phyloP scores from a whole-genome alignment of 2,329 filamentous ascomycete genomes.

The Aspergillus clavatus region DNA sequence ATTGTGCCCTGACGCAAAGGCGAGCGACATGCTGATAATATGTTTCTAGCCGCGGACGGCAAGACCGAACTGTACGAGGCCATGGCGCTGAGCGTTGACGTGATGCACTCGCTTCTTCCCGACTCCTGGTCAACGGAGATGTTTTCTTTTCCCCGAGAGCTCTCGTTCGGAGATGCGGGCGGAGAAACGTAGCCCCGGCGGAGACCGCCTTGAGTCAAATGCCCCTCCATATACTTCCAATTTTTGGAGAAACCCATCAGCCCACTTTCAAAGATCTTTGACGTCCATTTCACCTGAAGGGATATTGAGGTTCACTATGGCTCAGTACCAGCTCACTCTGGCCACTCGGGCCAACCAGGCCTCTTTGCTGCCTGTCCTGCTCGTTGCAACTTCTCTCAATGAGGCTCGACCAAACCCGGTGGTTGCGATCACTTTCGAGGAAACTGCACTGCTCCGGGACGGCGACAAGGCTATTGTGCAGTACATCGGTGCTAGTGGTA shows the following conservation, averaged over 20 bases:
- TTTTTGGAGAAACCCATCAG: not conserved
- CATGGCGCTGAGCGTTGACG: slow-evolving; percentile 22
- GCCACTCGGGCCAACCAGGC: slow-evolving; percentile 40
- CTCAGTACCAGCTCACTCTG: slow-evolving; percentile 31
- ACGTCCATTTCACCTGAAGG: slow-evolving; percentile 7
- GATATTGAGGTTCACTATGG: slow-evolving; percentile 22
- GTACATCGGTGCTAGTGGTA: slow-evolving; percentile 25
- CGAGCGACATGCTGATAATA: slow-evolving; percentile 31
- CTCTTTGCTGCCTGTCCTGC: slow-evolving; percentile 36
- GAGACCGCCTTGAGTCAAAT: slow-evolving; percentile 18
- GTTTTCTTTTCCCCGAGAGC: slow-evolving; percentile 32
- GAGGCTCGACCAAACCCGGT: slow-evolving; percentile 31
- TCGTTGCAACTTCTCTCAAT: slow-evolving; percentile 40
- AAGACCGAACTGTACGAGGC: slow-evolving; percentile 31
- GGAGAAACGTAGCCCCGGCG: slow-evolving; percentile 31
- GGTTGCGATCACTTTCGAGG: slow-evolving; percentile 37
- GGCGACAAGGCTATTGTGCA: slow-evolving; percentile 34
- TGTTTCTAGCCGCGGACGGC: slow-evolving; percentile 32
- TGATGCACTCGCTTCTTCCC: not conserved
- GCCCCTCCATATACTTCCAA: slow-evolving; percentile 19
- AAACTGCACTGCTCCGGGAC: slow-evolving; percentile 30
- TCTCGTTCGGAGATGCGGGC: slow-evolving; percentile 18
- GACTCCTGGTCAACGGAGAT: slow-evolving; percentile 8
- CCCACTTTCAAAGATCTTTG: slow-evolving; percentile 3
- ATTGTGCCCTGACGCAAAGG: slow-evolving; percentile 28